These are phyloP conservation scores for Magnusiomyces paraingens DNA, from an alignment of 1,139 yeast species.

Conservation along the genomic window DNA sequence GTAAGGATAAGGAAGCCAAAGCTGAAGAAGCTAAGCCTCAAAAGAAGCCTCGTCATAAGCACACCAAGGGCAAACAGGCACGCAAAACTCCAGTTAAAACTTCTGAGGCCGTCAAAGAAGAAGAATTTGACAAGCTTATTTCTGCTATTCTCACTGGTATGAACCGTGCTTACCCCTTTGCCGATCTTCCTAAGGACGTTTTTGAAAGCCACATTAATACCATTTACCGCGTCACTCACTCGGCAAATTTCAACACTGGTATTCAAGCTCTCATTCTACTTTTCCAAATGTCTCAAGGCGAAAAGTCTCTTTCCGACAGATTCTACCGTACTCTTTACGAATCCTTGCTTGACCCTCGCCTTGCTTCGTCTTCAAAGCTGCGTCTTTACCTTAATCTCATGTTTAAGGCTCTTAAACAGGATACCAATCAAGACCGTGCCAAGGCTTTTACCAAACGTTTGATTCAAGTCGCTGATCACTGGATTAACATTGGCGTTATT, in stretches of 20 bases:
- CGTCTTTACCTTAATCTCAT: slow-evolving; percentile 73
- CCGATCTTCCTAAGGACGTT: slow-evolving; percentile 63
- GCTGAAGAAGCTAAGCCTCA: slow-evolving; percentile 30
- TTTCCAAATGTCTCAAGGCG: slow-evolving; percentile 52
- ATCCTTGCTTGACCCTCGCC: slow-evolving; percentile 77
- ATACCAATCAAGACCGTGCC: slow-evolving; percentile 57
- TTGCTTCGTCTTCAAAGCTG: slow-evolving; percentile 78
- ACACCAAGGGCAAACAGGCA: slow-evolving; percentile 39
- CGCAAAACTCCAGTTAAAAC: slow-evolving; percentile 53
- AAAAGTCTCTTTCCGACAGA: slow-evolving; percentile 47
- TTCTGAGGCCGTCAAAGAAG: slow-evolving; percentile 68
- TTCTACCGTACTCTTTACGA: slow-evolving; percentile 87
- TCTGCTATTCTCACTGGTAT: slow-evolving; percentile 92
- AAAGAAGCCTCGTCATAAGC: slow-evolving; percentile 40
- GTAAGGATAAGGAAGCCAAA: slow-evolving; percentile 38
- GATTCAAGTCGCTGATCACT: slow-evolving; percentile 73
- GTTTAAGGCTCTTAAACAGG: slow-evolving; percentile 76
- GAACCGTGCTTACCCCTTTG: slow-evolving; percentile 93
- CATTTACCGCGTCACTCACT: slow-evolving; percentile 83
- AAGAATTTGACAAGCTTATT: slow-evolving; percentile 75
- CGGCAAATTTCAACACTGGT: slow-evolving; percentile 89
- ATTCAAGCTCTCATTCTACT: slow-evolving; percentile 86
- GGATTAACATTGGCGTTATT: slow-evolving; percentile 84
- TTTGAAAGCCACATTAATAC: slow-evolving; percentile 79
- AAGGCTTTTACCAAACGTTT: slow-evolving; percentile 90